Evolutionary conservation across 179 eudicot genomes (phyloP), one percentile per base, ranked within the genome.

Genomic region (Sideroxylon spinosum): DNA sequence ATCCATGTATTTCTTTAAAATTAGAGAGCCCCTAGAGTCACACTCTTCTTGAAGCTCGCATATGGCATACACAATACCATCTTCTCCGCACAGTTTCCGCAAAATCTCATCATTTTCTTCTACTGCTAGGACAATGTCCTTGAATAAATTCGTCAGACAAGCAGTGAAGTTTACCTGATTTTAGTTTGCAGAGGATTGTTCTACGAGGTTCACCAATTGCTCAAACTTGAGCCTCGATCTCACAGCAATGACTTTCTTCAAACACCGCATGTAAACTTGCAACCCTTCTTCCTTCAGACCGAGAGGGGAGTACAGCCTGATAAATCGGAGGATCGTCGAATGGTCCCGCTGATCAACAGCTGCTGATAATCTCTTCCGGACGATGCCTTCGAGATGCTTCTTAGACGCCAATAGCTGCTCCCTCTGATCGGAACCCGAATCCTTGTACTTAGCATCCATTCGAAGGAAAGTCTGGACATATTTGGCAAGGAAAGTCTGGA

Each of bases 31-130:
- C 76, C 94, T 83, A 7, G 94, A 90, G 87, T 94, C 97, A 66
- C 98, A 94, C 81, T 91, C 97, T 72, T 94, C 98, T 76, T 94
- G 98, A 13, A 94, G 88, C 89, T 92, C 98, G 57, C 94, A 91
- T 1, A 94, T 92, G 25, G 96, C 98, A 57, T 92, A 94, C 60
- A 92, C 97, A 63, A 94, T 87, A 66, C 92, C 97, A 79, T 94
- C 97, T 80, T 94, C 98, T 28, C 98, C 97, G 75, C 96, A 94
- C 74, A 94, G 84, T 79, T 88, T 83, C 80, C 84, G 85, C 79
- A 94, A 84, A 76, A 92, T 88, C 70, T 89, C 94, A 65, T 86
- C 86, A 70, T 94, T 94, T 73, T 94, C 94, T 79, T 94, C 98
- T 71, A 94, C 84, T 16, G 97, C 97, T 81, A 92, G 71, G 28